These are phyloP conservation scores for Quercus engelmannii DNA, from an alignment of 306 rosid genomes.

Conservation along the genomic window DNA sequence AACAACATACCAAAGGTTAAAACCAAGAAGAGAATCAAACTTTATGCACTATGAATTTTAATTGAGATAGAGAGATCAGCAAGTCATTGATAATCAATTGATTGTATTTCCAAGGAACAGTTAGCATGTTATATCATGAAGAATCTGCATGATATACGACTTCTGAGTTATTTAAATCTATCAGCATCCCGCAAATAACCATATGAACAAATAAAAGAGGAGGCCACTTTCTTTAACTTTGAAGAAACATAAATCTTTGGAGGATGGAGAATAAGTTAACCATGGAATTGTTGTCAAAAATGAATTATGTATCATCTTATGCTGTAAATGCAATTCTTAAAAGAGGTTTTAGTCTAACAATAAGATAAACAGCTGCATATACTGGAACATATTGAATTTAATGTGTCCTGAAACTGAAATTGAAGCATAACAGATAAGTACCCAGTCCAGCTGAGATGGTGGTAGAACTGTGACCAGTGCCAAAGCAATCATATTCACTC, in stretches of 20 bases:
- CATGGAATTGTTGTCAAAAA: background rate
- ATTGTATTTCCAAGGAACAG: background rate
- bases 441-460: conserved; percentile 99
- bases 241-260: background rate
- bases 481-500: conserved; percentile 91
- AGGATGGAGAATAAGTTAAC: background rate
- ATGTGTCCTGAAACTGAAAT: conserved; percentile 2
- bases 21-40: conserved; percentile 14
- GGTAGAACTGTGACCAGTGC: conserved; percentile 97
- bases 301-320: background rate
- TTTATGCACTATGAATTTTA: background rate
- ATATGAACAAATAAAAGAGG: background rate
- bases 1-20: conserved; percentile 20
- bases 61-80: background rate
- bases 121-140: background rate
- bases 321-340: background rate
- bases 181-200: background rate
- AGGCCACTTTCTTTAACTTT: background rate
- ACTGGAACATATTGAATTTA: background rate
- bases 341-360: background rate
- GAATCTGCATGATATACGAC: background rate
- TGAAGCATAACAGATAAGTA: conserved; percentile 31
- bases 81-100: background rate
- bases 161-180: background rate
- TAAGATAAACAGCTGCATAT: background rate